Base-by-base conservation (phyloP, 2,329 filamentous ascomycete species). In the Falciphora oryzae region DNA sequence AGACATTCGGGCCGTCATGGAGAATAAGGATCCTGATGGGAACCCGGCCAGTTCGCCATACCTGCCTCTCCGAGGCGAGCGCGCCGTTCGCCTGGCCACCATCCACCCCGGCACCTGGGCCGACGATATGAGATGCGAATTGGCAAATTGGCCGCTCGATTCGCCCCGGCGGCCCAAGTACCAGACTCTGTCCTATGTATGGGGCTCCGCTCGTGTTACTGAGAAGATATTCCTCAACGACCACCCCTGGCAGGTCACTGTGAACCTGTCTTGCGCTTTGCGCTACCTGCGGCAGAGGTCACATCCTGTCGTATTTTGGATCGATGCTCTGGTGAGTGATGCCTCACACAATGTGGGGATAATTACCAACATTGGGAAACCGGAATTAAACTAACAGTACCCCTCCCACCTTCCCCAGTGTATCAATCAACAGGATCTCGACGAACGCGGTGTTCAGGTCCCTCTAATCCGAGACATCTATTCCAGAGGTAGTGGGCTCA, bases 261-360 rank as follows among this genome's bases (percentile, higher is more conserved):
- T 60, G 5, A 60, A 60, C 31, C 31, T 60, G 58, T 25, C 16
- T 31, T 35, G 58, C n/a, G 58, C 58, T 32, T 31, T 60, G 27
- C 58, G 31, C 58, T 60, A 60, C 58, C 27, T 60, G 22, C 28
- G 58, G 13, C 22, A 35, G 22, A 35, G 22, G 14, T 5, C 1
- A 0, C 3, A n/a, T 27, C 29, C 31, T n/a, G 29, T 38, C 11
- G 10, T 8, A 11, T 60, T 60, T 35, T 60, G 58, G 29, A 60
- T 60, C 16, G 29, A 60, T 35, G 58, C 31, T 1, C 3, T 60
- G 31, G 58, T 60, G 11, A n/a, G 58, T n/a, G 44, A 11, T 10
- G 38, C 35, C 10, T 13, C 16, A 4, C 35, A 16, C 38, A 18
- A 44, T 4, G 4, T 6, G 16, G 2, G 38, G 16, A 44, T 16